Evolutionary conservation across 768 basidiomycete species (phyloP).

Genomic region (Lepiota venenata): DNA sequence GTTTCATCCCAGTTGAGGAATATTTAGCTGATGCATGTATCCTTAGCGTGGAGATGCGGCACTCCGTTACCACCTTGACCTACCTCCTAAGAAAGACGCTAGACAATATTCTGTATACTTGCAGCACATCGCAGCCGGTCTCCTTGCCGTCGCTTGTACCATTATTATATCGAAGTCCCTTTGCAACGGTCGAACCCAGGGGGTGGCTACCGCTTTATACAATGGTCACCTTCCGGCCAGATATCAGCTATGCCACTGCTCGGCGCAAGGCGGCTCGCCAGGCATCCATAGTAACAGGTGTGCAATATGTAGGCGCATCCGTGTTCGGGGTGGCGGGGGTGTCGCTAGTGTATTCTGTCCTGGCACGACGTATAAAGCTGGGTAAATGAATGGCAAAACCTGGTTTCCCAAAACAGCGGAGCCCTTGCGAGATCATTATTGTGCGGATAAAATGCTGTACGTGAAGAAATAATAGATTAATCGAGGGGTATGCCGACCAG

Average conservation of each 20-base stretch:
- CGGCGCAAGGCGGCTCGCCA: conserved; percentile 70
- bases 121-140: conserved; percentile 49
- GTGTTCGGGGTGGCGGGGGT: conserved; percentile 37
- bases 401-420: conserved; percentile 26
- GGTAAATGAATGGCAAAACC: conserved; percentile 28
- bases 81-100: conserved; percentile 79
- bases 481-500: conserved; percentile 10
- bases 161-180: conserved; percentile 47
- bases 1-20: conserved; percentile 11
- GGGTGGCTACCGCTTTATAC: conserved; percentile 96
- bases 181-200: conserved; percentile 52
- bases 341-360: conserved; percentile 12
- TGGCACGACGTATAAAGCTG: conserved; percentile 7
- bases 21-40: conserved; percentile 16
- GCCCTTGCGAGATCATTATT: conserved; percentile 21
- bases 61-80: conserved; percentile 77
- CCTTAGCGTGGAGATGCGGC: conserved; percentile 88
- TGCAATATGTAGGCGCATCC: conserved; percentile 47
- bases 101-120: conserved; percentile 68
- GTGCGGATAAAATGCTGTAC: conserved; percentile 10
- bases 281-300: conserved; percentile 50
- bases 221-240: conserved; percentile 97
- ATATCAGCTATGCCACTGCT: conserved; percentile 87
- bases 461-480: conserved; percentile 4
- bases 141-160: conserved; percentile 45